Base-by-base conservation (phyloP, 2,329 filamentous ascomycete species). In the Xylaria multiplex region DNA sequence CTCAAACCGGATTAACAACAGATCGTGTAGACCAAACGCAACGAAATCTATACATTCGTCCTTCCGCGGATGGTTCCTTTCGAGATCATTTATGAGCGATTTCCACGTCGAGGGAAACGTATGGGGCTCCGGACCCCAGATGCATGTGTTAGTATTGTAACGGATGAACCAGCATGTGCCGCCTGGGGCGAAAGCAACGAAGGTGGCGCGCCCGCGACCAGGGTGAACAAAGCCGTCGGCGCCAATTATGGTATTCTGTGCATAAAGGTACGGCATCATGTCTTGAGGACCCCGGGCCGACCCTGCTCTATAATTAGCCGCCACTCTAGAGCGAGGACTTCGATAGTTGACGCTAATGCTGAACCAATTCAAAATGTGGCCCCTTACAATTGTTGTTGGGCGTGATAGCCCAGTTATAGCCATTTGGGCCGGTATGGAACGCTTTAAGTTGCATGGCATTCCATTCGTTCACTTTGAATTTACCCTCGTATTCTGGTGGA, bases 11-110 rank as follows among this genome's bases (percentile, higher is more conserved):
- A 59, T 13, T 3, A 66, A 9, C 40, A 66, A 42, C 32, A 66
- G 3, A 24, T 62, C 64, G n/a, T 66, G 42, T 3, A 24, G 54
- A 19, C 64, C 64, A 37, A 66, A 66, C 3, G 64, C 59, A 52
- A 66, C 64, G 27, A 66, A 66, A 3, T 66, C 64, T 42, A 66
- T 59, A 13, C 54, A 62, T 22, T 66, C 64, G 19, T 66, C 64
- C 35, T 66, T 66, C 7, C 64, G 59, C 6, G 64, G 53, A 35
- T 66, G 64, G 6, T 8, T 57, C 45, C 40, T 58, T n/a, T 66
- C 64, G 11, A 66, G 64, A 3, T 66, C 64, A 7, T 3, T 19
- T 16, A 66, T n/a, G 22, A 63, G 24, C 16, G 53, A 37, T 22
- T 32, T 59, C 46, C 37, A 66, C 13, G 64, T 66, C 5, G 59